Percentiles rank a stretch among this genome's conserved stretches.
These are phyloP conservation scores for Geranomyces michiganensis DNA, from an alignment of 192 early-diverging fungal genomes.

Conservation along the genomic window DNA sequence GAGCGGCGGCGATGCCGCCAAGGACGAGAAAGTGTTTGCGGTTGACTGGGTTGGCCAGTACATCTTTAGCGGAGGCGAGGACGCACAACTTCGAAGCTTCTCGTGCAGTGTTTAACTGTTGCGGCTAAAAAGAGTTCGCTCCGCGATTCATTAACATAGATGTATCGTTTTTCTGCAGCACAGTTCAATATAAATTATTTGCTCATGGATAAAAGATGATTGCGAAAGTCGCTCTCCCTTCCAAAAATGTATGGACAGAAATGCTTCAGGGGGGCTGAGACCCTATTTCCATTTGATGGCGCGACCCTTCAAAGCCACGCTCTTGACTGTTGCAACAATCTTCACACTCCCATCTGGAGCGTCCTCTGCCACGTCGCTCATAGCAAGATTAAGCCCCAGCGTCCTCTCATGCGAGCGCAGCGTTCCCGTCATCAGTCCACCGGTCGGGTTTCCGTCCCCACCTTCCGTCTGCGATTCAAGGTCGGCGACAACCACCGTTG, in stretches of 20 bases:
- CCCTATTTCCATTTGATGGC: no score
- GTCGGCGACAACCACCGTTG: background rate
- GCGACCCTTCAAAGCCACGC: no score
- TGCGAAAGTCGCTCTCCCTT: no score
- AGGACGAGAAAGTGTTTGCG: slow-evolving; percentile 66
- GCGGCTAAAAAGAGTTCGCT: no score
- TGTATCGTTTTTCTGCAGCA: no score
- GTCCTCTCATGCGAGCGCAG: slow-evolving; percentile 17
- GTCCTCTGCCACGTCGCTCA: background rate
- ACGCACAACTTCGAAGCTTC: slow-evolving; percentile 57
- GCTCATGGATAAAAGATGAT: no score
- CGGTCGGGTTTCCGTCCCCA: background rate
- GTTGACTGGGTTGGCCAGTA: slow-evolving; percentile 70
- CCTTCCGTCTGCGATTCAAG: background rate
- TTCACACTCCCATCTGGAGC: no score
- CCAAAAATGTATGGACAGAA: no score
- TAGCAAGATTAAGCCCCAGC: slow-evolving; percentile 13
- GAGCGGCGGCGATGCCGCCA: slow-evolving; percentile 41
- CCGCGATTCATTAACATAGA: no score
- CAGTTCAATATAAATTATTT: no score
- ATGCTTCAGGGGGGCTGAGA: no score
- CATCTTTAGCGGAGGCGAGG: slow-evolving; percentile 79
- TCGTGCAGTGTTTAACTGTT: background rate
- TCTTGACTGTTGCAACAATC: no score
- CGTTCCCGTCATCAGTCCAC: slow-evolving; percentile 3